These are phyloP conservation scores for Cyclanthera cordifolia DNA, from an alignment of 306 rosid species.

Conservation along the genomic window DNA sequence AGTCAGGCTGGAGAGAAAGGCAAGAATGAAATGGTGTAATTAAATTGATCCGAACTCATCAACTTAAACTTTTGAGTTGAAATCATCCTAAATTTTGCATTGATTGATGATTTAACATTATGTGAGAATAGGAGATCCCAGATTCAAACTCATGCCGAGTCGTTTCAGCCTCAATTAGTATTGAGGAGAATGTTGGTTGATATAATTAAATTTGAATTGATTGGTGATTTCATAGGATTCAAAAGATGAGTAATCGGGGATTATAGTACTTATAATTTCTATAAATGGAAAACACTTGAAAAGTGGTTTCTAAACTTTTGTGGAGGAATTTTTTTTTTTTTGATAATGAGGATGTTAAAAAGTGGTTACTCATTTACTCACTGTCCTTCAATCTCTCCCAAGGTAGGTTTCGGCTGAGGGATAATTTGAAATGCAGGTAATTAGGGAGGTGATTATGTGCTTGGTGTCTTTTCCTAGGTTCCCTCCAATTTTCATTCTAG, in stretches of 20 bases:
- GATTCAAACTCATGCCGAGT: too few species aligned
- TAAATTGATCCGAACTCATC: too few species aligned
- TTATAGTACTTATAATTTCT: background rate
- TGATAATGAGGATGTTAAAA: background rate
- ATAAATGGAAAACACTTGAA: background rate
- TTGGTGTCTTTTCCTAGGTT: background rate
- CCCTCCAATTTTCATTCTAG: background rate
- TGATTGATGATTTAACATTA: too few species aligned
- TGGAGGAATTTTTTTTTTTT: background rate
- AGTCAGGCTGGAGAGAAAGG: background rate
- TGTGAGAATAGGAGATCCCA: too few species aligned
- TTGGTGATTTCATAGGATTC: too few species aligned
- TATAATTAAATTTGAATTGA: too few species aligned
- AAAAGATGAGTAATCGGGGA: too few species aligned
- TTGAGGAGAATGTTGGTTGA: too few species aligned
- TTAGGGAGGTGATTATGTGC: background rate
- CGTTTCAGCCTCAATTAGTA: too few species aligned
- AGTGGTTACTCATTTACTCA: background rate
- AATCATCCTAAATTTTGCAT: too few species aligned
- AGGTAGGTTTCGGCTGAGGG: background rate
- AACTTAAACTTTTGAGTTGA: too few species aligned
- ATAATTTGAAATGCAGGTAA: background rate
- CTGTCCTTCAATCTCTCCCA: background rate
- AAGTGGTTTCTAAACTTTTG: background rate
- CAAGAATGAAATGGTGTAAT: background rate